Percentiles rank a stretch among this genome's conserved stretches.
Evolutionary conservation across 2,329 filamentous ascomycete genomes (phyloP).

Genomic region (Cladobotryum mycophilum): DNA sequence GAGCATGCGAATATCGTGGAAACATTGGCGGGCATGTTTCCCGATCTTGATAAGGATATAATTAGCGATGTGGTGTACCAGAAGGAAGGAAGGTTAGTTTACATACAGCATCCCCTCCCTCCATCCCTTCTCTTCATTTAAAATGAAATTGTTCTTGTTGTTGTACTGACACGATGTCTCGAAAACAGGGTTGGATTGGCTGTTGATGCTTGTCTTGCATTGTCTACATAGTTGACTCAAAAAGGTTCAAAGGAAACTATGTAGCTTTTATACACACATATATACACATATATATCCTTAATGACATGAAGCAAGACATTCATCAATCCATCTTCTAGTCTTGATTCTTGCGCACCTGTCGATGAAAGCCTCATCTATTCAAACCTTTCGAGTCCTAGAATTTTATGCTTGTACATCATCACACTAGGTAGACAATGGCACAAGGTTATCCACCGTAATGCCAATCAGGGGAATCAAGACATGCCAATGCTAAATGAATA

Average conservation of each 20-base stretch:
- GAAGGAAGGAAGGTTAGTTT: conserved; percentile 82
- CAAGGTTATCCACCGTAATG: too few species aligned
- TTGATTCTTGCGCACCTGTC: too few species aligned
- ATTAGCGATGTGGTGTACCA: conserved; percentile 95
- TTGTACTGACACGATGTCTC: conserved; percentile 7
- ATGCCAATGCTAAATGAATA: too few species aligned
- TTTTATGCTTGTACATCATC: too few species aligned
- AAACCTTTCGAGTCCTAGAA: too few species aligned
- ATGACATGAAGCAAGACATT: background rate
- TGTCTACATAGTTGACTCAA: conserved; percentile 39
- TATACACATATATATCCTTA: conserved; percentile 1
- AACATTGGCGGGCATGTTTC: conserved; percentile 93
- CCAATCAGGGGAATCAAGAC: too few species aligned
- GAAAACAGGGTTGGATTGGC: conserved; percentile 65
- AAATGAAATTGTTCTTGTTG: too few species aligned
- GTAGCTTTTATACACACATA: background rate
- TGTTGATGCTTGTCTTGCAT: conserved; percentile 77
- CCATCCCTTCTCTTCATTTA: background rate
- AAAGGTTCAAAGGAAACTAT: too few species aligned
- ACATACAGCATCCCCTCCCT: background rate
- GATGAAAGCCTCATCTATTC: too few species aligned
- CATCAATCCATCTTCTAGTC: too few species aligned
- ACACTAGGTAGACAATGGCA: too few species aligned
- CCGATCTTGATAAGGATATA: conserved; percentile 84
- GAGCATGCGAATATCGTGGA: conserved; percentile 92